A percentile compares a stretch with the other conserved stretches of the same genome.
These are phyloP conservation scores for Penicillium sp. DNA, from an alignment of 2,329 filamentous ascomycete genomes.

Conservation along the genomic window DNA sequence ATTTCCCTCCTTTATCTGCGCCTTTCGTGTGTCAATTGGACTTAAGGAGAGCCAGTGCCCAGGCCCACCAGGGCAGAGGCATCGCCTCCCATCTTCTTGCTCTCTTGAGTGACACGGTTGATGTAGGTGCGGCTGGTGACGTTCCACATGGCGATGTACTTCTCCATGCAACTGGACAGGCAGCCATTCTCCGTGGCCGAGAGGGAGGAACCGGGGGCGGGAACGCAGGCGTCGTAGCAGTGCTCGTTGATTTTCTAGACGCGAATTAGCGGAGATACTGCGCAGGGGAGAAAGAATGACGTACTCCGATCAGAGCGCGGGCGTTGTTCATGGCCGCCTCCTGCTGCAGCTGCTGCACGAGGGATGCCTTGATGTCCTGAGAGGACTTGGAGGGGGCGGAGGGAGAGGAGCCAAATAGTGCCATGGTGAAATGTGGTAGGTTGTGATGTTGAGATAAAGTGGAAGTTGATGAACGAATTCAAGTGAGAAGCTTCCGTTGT, in stretches of 20 bases:
- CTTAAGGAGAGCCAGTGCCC: constrained; percentile 8
- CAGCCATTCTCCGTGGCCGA: constrained; percentile 65
- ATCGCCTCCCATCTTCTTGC: constrained; percentile 45
- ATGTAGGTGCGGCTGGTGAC: constrained; percentile 65
- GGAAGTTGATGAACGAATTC: constrained; percentile 1
- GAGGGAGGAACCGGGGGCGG: constrained; percentile 61
- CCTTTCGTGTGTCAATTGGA: not conserved
- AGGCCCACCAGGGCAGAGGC: constrained; percentile 16
- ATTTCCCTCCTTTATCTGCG: not conserved
- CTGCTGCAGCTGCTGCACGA: constrained; percentile 60
- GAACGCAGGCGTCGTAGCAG: constrained; percentile 73
- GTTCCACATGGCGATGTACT: constrained; percentile 79
- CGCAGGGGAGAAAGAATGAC: constrained; percentile 17
- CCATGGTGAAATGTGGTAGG: constrained; percentile 30
- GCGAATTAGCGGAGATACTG: not conserved
- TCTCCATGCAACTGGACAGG: constrained; percentile 73
- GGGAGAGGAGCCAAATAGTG: constrained; percentile 37
- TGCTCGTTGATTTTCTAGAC: constrained; percentile 70
- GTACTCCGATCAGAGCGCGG: constrained; percentile 63
- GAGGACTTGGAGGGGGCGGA: constrained; percentile 24
- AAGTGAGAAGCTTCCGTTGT: constrained; percentile 7
- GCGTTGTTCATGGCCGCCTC: constrained; percentile 65
- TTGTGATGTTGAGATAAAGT: constrained; percentile 2
- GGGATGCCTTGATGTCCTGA: constrained; percentile 46
- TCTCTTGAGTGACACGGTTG: constrained; percentile 51